These are phyloP conservation scores for Penicillium sp. DNA, from an alignment of 2,329 filamentous ascomycete genomes.

Conservation along the genomic window DNA sequence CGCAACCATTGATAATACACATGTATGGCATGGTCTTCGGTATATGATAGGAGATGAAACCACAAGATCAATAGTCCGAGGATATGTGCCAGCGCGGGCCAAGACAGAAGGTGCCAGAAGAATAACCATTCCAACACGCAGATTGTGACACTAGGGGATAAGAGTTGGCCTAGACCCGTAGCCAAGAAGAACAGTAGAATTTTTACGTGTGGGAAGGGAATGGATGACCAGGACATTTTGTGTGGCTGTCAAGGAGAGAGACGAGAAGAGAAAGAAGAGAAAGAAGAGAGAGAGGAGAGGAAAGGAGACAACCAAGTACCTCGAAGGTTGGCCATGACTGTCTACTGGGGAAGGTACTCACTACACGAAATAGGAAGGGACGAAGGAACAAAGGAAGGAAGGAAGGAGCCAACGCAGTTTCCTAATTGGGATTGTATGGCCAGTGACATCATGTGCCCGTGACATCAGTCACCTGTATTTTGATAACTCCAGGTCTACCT, in stretches of 20 bases:
- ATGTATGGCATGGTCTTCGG: not conserved
- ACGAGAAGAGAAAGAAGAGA: not conserved
- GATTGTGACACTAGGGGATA: not conserved
- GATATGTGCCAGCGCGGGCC: not conserved
- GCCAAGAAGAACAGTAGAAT: not conserved
- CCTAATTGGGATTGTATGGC: not conserved
- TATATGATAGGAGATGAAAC: not conserved
- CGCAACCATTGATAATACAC: not conserved
- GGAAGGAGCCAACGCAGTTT: not conserved
- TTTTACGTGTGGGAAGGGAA: not conserved
- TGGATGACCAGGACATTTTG: not conserved
- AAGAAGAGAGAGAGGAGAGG: not conserved
- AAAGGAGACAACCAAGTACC: not conserved
- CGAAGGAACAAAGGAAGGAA: not conserved
- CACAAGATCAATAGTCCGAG: not conserved
- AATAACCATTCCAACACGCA: not conserved
- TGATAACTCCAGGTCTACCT: too few relatives aligned
- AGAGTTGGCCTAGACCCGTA: accelerated
- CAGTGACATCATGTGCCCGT: not conserved
- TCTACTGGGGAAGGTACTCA: not conserved
- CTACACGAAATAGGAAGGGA: not conserved
- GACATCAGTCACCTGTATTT: conserved; percentile 1
- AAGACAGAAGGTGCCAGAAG: not conserved
- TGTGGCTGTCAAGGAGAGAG: not conserved
- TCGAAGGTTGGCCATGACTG: too few relatives aligned